Percentiles rank a stretch among this genome's conserved stretches.
Evolutionary conservation across 805 yeast species (phyloP).

Genomic region (Wickerhamiella nectarea): DNA sequence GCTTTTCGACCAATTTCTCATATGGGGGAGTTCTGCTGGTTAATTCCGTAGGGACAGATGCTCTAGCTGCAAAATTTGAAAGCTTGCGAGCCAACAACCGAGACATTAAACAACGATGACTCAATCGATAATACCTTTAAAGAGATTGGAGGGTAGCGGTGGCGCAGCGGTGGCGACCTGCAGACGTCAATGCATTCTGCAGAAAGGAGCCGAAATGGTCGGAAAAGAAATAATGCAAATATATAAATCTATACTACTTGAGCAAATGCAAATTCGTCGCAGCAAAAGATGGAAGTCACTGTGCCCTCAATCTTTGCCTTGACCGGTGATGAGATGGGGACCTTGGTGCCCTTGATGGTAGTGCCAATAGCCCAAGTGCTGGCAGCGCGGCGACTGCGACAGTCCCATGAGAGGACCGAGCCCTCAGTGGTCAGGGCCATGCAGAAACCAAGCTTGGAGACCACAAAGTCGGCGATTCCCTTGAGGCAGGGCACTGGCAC

Average conservation of each 20-base stretch:
- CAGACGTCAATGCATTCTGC: too few relatives aligned
- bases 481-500: constrained; percentile 3
- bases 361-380: constrained; percentile 5
- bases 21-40: constrained; percentile 78
- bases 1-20: constrained; percentile 51
- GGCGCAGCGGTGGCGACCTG: neutral
- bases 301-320: constrained; percentile 7
- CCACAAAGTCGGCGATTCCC: constrained; percentile 1
- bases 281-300: neutral
- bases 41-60: constrained; percentile 42
- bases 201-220: too few relatives aligned
- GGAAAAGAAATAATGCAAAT: neutral
- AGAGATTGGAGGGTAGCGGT: neutral
- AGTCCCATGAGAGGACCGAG: constrained; percentile 2
- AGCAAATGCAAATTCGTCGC: constrained; percentile 6
- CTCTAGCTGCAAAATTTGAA: constrained; percentile 15
- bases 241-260: constrained; percentile 1
- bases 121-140: constrained; percentile 6
- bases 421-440: constrained; percentile 2
- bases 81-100: constrained; percentile 4
- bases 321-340: constrained; percentile 4
- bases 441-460: constrained; percentile 7
- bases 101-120: constrained; percentile 6
- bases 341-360: constrained; percentile 4
- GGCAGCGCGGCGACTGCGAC: constrained; percentile 7